Conservation (phyloP, 495 filamentous ascomycete genomes). For the Amphirosellinia nigrospora region DNA sequence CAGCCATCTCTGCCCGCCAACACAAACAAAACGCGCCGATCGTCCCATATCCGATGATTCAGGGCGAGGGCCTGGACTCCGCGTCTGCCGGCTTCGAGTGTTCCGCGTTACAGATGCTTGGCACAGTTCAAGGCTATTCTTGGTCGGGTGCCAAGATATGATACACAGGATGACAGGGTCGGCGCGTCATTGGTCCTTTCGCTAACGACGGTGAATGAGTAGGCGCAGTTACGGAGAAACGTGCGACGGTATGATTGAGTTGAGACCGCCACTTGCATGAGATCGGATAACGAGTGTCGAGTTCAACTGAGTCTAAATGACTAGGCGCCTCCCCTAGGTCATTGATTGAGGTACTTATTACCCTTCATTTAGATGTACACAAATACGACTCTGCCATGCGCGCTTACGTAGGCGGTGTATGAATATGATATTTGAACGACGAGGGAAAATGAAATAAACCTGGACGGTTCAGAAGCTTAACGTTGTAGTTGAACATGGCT, state of each 20-base stretch:
- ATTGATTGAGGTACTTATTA: too few relatives aligned
- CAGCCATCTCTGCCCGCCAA: not conserved
- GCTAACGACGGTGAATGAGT: not conserved
- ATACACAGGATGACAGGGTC: not conserved
- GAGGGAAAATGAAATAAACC: too few relatives aligned
- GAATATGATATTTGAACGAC: too few relatives aligned
- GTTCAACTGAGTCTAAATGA: not conserved
- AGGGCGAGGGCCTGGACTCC: constrained; percentile 8
- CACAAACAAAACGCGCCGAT: constrained; percentile 9
- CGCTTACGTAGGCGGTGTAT: too few relatives aligned
- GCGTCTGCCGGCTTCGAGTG: not conserved
- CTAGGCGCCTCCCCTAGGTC: not conserved
- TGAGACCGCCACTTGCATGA: constrained; percentile 15
- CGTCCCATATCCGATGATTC: not conserved
- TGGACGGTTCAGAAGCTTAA: too few relatives aligned
- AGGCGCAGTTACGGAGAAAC: not conserved
- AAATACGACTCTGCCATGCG: too few relatives aligned
- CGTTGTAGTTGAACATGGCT: too few relatives aligned
- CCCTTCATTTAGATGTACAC: too few relatives aligned
- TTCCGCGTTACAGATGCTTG: constrained; percentile 25
- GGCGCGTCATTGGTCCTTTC: not conserved
- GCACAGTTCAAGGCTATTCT: not conserved
- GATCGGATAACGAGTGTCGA: not conserved
- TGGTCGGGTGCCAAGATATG: constrained; percentile 9
- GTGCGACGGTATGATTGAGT: not conserved